Conservation (phyloP, 1,139 yeast species). For the Geotrichum histeridarum region DNA sequence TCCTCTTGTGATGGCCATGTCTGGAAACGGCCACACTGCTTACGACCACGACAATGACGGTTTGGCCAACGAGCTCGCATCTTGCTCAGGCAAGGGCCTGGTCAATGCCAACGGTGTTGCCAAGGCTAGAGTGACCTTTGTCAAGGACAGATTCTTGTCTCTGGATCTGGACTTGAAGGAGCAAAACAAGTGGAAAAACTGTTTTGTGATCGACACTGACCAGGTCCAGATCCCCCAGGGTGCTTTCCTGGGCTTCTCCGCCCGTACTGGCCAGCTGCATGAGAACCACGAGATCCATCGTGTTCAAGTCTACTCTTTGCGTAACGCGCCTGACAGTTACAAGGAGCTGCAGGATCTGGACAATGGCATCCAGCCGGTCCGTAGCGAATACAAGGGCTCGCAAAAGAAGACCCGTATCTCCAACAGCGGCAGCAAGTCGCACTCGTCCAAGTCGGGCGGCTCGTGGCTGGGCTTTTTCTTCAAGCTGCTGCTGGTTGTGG, state of each 20-base stretch:
- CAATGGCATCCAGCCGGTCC: neutral
- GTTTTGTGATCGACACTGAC: constrained; percentile 53
- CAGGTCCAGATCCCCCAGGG: constrained; percentile 38
- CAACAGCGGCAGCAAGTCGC: constrained; percentile 41
- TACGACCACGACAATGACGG: constrained; percentile 72
- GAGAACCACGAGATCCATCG: constrained; percentile 42
- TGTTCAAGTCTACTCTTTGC: constrained; percentile 32
- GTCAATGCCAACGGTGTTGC: constrained; percentile 48
- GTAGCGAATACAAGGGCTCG: constrained; percentile 4
- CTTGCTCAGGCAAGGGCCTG: constrained; percentile 57
- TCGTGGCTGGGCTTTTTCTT: constrained; percentile 29
- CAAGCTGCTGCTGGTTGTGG: constrained; percentile 35
- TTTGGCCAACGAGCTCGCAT: constrained; percentile 60
- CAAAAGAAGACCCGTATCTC: neutral
- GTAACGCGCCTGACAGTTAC: constrained; percentile 32
- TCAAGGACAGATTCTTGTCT: constrained; percentile 59
- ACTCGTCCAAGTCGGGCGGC: constrained; percentile 36
- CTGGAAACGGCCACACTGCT: constrained; percentile 56
- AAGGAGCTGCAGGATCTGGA: constrained; percentile 34
- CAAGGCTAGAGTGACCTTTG: constrained; percentile 56
- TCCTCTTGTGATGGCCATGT: constrained; percentile 66
- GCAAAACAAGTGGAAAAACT: constrained; percentile 59
- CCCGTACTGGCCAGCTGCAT: constrained; percentile 77
- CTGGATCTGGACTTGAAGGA: constrained; percentile 60
- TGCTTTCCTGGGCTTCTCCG: constrained; percentile 61